Base-by-base conservation (phyloP, 768 basidiomycete genomes). In the Lepiota subincarnata region DNA sequence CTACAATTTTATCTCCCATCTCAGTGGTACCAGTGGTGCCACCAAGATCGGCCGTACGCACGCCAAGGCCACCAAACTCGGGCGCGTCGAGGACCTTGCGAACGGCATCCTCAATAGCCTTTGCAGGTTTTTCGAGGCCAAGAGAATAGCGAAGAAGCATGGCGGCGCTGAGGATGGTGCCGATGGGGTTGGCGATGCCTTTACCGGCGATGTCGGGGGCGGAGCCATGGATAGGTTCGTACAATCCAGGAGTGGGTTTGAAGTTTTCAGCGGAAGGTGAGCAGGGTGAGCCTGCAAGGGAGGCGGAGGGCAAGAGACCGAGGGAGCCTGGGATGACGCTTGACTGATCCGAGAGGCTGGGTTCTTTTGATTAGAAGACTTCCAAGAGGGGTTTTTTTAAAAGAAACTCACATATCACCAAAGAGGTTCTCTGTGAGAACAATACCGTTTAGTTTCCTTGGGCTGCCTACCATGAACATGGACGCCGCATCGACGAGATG, bases 271-370 rank as follows among this genome's bases (percentile, higher is more conserved):
- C 48, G 1, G 81, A 86, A 58, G 74, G 77, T 5, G 75, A 63
- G 11, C 82, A 88, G 56, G 76, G 94, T 19, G 92, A 90, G 41
- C 92, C 94, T 1, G 95, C 91, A 7, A 99, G 83, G 12, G 95
- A 98, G 26, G 97, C 97, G 11, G 97, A 98, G 12, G 97, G 96
- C 12, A 98, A 77, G 18, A 99, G 80, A 47, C 97, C 97, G 8
- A 99, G 84, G 24, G 97, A 98, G 14, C 97, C 97, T 14, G 96
- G 96, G 62, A 99, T 98, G 60, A 98, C 92, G 60, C 95, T 98
- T 11, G 86, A 82, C 69, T 99, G 93, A 68, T 98, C 97, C 6
- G 96, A 98, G 36, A 99, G 81, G 63, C 94, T 98, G 64, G 42
- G 12, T 38, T 36, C n/a, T 24, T 22, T 31, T 49, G 38, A 56